Conservation (phyloP, 2,329 filamentous ascomycete species). For the Microdochium bolleyi region DNA sequence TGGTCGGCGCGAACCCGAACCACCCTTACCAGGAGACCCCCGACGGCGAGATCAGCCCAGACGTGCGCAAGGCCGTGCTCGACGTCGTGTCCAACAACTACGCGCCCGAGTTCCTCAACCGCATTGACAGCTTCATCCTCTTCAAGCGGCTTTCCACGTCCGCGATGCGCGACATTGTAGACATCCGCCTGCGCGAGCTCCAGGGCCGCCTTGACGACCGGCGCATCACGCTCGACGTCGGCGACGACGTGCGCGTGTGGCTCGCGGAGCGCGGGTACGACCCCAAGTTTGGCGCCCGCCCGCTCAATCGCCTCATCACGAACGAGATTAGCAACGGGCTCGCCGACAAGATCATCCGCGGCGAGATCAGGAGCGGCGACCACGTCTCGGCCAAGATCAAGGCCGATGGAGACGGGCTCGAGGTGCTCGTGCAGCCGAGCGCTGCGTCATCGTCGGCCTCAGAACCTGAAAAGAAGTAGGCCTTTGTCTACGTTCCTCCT, state of each 20-base stretch:
- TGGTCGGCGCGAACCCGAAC: slow-evolving; percentile 65
- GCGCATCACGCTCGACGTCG: slow-evolving; percentile 68
- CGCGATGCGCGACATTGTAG: slow-evolving; percentile 84
- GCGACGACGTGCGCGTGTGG: slow-evolving; percentile 71
- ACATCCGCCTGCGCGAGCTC: slow-evolving; percentile 81
- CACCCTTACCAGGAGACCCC: slow-evolving; percentile 55
- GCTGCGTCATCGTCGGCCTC: too few relatives aligned
- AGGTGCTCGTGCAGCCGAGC: slow-evolving; percentile 26
- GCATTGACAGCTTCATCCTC: slow-evolving; percentile 93
- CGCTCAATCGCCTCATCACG: slow-evolving; percentile 82
- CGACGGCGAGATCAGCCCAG: slow-evolving; percentile 62
- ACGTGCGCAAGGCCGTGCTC: slow-evolving; percentile 75
- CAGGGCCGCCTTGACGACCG: slow-evolving; percentile 78
- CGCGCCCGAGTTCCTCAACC: slow-evolving; percentile 91
- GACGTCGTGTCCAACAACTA: slow-evolving; percentile 70
- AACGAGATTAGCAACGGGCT: slow-evolving; percentile 84
- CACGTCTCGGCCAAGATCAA: slow-evolving; percentile 63
- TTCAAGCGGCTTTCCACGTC: slow-evolving; percentile 77
- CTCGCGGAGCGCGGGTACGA: slow-evolving; percentile 86
- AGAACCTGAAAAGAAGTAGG: too few relatives aligned
- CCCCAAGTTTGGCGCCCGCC: slow-evolving; percentile 82
- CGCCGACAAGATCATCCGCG: slow-evolving; percentile 87
- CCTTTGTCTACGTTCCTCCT: too few relatives aligned
- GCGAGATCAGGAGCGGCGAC: slow-evolving; percentile 70
- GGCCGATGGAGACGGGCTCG: slow-evolving; percentile 49